Evolutionary conservation across 2,329 filamentous ascomycete genomes (phyloP), one percentile per base, ranked within the genome.

Genomic region (Ceratocystis alfenasii): DNA sequence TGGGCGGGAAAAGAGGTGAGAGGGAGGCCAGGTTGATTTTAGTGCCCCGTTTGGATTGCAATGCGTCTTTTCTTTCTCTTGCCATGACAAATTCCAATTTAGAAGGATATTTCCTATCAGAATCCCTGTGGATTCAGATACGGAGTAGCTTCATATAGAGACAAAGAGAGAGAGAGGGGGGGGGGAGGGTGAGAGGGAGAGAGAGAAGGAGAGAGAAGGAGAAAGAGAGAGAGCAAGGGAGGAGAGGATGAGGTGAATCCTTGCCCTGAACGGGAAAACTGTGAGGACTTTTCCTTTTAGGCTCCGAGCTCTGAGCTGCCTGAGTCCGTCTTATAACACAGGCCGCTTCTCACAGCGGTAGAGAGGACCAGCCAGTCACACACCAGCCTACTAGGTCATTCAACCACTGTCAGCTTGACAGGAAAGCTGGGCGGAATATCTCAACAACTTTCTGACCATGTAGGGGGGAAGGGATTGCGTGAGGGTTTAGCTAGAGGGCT

Each of bases 61-160:
- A 48, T 62, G 60, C 60, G 60, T 62, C 60, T 62, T 62, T 62
- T 62, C n/a, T 28, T 62, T 22, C 45, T 48, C 45, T 36, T 45
- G 28, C 45, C 20, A 10, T 28, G 60, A 62, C 45, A 48, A 62
- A 62, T 45, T 62, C 36, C 36, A 33, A 62, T 20, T 44, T 62
- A 59, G 28, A 57, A 33, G n/a, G 17, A 59, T 59, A 30, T 59
- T 36, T 59, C 55, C 28, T 33, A 36, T 59, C 55, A 59, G 33
- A 59, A 59, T 59, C 55, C 25, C 30, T 30, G 33, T 15, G 55
- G 15, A 59, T 59, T 59, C 55, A n/a, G 25, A n/a, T 41, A 41
- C 36, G 36, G 36, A 41, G 36, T 36, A 36, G 33, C 33, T 10
- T 36, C 33, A 10, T 36, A 5, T 36, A 36, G 8, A 36, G 33